These are phyloP conservation scores for Phyllosticta ampelicida DNA, from an alignment of 2,329 filamentous ascomycete species.

Conservation along the genomic window DNA sequence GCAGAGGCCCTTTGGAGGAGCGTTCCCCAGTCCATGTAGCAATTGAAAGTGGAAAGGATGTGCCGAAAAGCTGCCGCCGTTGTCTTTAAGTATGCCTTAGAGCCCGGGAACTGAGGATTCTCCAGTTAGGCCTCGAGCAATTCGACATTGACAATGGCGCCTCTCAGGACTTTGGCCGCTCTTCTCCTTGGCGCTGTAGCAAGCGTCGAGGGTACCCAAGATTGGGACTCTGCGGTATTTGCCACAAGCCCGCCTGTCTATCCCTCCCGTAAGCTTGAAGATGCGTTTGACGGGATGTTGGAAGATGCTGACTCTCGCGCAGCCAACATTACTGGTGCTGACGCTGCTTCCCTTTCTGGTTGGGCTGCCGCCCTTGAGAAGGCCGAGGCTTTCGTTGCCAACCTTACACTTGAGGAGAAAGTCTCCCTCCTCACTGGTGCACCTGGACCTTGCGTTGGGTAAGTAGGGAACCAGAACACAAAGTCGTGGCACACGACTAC, in stretches of 20 bases:
- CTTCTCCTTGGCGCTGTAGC: conserved; percentile 7
- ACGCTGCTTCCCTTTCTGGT: conserved; percentile 1
- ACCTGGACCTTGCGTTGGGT: conserved; percentile 27
- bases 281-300: not conserved
- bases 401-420: conserved; percentile 31
- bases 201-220: conserved; percentile 8
- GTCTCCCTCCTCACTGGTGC: conserved; percentile 27
- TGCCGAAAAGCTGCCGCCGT: not conserved
- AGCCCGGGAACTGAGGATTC: not conserved
- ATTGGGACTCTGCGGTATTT: conserved; percentile 12
- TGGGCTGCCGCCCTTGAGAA: conserved; percentile 28
- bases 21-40: not conserved
- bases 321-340: conserved; percentile 9
- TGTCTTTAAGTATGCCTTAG: not conserved
- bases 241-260: conserved; percentile 12
- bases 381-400: conserved; percentile 24
- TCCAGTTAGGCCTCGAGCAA: conserved; percentile 6
- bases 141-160: conserved; percentile 8
- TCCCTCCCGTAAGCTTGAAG: conserved; percentile 9
- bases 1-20: not conserved
- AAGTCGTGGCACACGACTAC: not conserved
- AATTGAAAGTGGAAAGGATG: not conserved
- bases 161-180: conserved; percentile 6
- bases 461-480: not conserved
- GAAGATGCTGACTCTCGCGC: not conserved